Conservation (phyloP, 768 basidiomycete species). For the Collybia sp. region DNA sequence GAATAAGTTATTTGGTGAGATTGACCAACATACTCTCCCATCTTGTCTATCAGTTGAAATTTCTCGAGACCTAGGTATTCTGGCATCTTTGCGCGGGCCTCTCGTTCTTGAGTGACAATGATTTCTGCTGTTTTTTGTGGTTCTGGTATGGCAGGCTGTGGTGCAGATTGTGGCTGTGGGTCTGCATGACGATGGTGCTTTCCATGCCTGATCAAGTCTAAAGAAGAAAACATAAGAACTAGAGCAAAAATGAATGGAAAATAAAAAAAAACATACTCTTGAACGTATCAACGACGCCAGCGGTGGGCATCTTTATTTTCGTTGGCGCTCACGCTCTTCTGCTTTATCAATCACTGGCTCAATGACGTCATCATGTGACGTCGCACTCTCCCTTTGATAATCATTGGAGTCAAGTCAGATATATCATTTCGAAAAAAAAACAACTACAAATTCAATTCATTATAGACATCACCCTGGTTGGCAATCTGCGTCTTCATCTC, state of each 20-base stretch:
- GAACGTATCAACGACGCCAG: constrained; percentile 78
- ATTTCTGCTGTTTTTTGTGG: constrained; percentile 49
- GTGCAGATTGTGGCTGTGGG: constrained; percentile 13
- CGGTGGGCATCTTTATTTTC: constrained; percentile 40
- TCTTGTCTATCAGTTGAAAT: constrained; percentile 74
- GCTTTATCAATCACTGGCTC: too few relatives aligned
- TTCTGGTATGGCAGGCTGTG: constrained; percentile 19
- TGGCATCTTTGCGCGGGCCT: constrained; percentile 78
- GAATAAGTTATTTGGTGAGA: constrained; percentile 7
- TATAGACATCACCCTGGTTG: too few relatives aligned
- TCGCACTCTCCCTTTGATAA: too few relatives aligned
- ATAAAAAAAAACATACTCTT: constrained; percentile 55
- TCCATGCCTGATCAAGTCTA: constrained; percentile 82
- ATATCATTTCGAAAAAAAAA: too few relatives aligned
- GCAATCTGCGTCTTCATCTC: too few relatives aligned
- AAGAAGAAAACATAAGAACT: constrained; percentile 9
- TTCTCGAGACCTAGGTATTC: constrained; percentile 78
- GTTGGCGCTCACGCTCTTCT: too few relatives aligned
- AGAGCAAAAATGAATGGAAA: constrained; percentile 10
- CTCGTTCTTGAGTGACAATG: constrained; percentile 73
- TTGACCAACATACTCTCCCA: constrained; percentile 78
- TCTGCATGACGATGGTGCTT: constrained; percentile 52
- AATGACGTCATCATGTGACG: too few relatives aligned
- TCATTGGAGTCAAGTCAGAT: too few relatives aligned
- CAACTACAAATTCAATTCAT: too few relatives aligned